Percentiles rank a stretch among this genome's conserved stretches.
These are phyloP conservation scores for Pythium phragmitis DNA, from an alignment of 352 stramenopile genomes.

Conservation along the genomic window DNA sequence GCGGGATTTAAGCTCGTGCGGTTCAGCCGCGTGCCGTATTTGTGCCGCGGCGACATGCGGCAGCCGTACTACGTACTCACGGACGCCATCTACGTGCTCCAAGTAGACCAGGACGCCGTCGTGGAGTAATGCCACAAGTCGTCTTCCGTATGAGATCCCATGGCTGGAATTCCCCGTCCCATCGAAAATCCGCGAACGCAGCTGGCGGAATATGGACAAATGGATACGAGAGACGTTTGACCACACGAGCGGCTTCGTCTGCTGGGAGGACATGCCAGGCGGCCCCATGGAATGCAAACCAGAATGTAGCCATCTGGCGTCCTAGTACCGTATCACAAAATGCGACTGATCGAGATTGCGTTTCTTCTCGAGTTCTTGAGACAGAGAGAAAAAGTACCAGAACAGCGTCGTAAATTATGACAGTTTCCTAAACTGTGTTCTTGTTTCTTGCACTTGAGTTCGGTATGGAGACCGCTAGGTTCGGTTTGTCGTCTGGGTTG, in stretches of 20 bases:
- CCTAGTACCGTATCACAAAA: not conserved
- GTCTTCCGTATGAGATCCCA: not conserved
- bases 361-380: too few relatives aligned
- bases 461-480: slow-evolving; percentile 18
- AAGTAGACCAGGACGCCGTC: slow-evolving; percentile 38
- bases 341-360: not conserved
- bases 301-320: slow-evolving; percentile 19
- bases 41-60: slow-evolving; percentile 74
- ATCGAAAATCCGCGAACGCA: not conserved
- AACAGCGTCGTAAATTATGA: not conserved
- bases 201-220: not conserved
- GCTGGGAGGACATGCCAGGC: not conserved
- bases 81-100: slow-evolving; percentile 82
- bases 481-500: slow-evolving; percentile 24
- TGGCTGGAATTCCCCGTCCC: too few relatives aligned
- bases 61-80: slow-evolving; percentile 84
- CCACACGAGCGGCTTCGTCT: slow-evolving; percentile 6
- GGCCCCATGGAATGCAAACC: not conserved
- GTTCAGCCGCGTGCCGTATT: slow-evolving; percentile 83
- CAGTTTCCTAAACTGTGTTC: not conserved
- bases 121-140: not conserved
- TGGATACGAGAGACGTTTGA: not conserved
- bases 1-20: slow-evolving; percentile 75
- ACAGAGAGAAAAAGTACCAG: too few relatives aligned
- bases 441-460: not conserved